A percentile compares a stretch with the other conserved stretches of the same genome.
Conservation (phyloP, 2,329 filamentous ascomycete species). For the Fusarium virguliforme region DNA sequence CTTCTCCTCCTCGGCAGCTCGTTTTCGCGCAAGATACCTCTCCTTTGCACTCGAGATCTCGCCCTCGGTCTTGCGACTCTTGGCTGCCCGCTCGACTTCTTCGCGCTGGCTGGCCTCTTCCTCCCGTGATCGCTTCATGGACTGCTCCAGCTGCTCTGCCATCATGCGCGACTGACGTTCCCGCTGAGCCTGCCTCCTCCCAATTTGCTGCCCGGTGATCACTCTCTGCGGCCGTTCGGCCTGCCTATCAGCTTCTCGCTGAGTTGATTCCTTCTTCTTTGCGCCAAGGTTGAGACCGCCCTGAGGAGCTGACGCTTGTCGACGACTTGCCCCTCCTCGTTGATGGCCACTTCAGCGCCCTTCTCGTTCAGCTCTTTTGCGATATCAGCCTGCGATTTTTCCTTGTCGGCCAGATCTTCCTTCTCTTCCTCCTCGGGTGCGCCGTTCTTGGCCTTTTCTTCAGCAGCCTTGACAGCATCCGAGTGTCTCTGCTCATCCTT, state of each 20-base stretch:
- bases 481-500: constrained; percentile 79
- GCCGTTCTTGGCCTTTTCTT: constrained; percentile 66
- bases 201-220: constrained; percentile 60
- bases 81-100: constrained; percentile 75
- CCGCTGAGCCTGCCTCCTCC: constrained; percentile 77
- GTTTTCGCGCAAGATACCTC: constrained; percentile 84
- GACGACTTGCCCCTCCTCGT: constrained; percentile 87
- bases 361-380: constrained; percentile 77
- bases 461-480: constrained; percentile 78
- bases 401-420: constrained; percentile 66
- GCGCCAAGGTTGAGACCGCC: constrained; percentile 82
- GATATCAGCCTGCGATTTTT: constrained; percentile 74
- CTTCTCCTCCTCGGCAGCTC: constrained; percentile 79
- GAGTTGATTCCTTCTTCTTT: constrained; percentile 69
- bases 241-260: constrained; percentile 46
- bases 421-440: constrained; percentile 52
- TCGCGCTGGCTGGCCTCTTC: constrained; percentile 77
- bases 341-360: constrained; percentile 76
- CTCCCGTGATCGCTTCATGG: constrained; percentile 80
- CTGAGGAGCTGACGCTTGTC: constrained; percentile 86
- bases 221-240: constrained; percentile 55
- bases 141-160: constrained; percentile 81
- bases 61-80: constrained; percentile 83
- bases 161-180: constrained; percentile 86
- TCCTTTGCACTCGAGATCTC: constrained; percentile 86